These are phyloP conservation scores for Diversispora epigaea DNA, from an alignment of 192 early-diverging fungal species.

Conservation along the genomic window DNA sequence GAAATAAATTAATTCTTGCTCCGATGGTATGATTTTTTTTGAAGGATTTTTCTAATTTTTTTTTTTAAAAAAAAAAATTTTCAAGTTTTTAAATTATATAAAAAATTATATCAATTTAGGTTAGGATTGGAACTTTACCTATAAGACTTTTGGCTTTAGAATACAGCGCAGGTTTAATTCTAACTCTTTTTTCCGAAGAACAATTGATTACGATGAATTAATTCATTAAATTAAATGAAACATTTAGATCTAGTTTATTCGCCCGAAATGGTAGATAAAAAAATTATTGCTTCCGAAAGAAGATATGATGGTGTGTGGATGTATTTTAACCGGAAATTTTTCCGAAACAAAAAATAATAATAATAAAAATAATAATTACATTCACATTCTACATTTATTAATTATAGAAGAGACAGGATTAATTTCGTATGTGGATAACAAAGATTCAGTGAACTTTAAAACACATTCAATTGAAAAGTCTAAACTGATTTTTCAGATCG, in stretches of 20 bases:
- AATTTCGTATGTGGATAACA: conserved; percentile 69
- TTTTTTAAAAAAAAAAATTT: not conserved
- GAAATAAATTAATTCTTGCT: conserved; percentile 76
- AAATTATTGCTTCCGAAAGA: conserved; percentile 72
- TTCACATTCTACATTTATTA: not conserved
- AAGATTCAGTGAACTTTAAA: conserved; percentile 63
- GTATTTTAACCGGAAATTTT: not conserved
- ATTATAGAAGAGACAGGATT: conserved; percentile 60
- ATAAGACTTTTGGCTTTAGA: conserved; percentile 81
- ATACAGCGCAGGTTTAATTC: conserved; percentile 76
- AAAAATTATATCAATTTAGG: conserved; percentile 36
- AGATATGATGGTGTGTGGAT: conserved; percentile 65
- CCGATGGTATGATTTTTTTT: conserved; percentile 71
- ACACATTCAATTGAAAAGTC: conserved; percentile 77
- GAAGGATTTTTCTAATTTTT: not conserved
- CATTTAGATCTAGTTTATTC: conserved; percentile 79
- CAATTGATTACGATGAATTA: not conserved
- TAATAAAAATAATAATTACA: not conserved
- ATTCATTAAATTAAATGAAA: not conserved
- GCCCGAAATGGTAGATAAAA: conserved; percentile 87
- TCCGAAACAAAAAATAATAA: not conserved
- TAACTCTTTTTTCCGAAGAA: conserved; percentile 12
- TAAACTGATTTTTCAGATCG: conserved; percentile 87
- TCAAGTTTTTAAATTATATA: not conserved
- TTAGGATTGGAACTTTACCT: conserved; percentile 84